These are phyloP conservation scores for Kernera saxatilis DNA, from an alignment of 345 rosid genomes.

Conservation along the genomic window DNA sequence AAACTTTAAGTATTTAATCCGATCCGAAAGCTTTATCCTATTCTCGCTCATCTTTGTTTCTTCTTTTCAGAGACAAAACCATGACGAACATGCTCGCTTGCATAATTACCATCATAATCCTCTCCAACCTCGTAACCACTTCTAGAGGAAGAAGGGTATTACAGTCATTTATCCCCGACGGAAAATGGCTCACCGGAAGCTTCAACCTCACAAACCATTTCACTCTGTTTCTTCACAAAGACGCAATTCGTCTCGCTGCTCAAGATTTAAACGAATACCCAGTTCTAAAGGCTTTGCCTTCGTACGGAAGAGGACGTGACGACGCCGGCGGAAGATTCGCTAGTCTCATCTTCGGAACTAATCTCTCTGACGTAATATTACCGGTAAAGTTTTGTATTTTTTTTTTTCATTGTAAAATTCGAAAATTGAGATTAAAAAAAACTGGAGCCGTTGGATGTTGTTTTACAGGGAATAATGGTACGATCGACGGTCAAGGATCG, in stretches of 20 bases:
- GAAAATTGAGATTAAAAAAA: neutral
- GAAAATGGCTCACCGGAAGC: slow-evolving; percentile 89
- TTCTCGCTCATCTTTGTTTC: neutral
- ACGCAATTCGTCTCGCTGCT: slow-evolving; percentile 77
- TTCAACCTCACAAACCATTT: slow-evolving; percentile 74
- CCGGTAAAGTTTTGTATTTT: slow-evolving; percentile 40
- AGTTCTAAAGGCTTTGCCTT: slow-evolving; percentile 65
- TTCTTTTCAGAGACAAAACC: neutral
- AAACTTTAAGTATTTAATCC: neutral
- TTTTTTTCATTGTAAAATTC: neutral
- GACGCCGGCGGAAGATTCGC: slow-evolving; percentile 76
- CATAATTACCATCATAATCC: slow-evolving; percentile 10
- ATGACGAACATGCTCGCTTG: slow-evolving; percentile 21
- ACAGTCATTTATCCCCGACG: slow-evolving; percentile 55
- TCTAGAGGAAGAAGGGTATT: neutral
- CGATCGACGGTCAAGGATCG: slow-evolving; percentile 88
- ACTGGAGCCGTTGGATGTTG: slow-evolving; percentile 15
- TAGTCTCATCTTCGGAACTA: slow-evolving; percentile 79
- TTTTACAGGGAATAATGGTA: slow-evolving; percentile 65
- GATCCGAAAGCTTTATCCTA: neutral
- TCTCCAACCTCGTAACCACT: neutral
- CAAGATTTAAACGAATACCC: slow-evolving; percentile 79
- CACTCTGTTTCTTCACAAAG: slow-evolving; percentile 79
- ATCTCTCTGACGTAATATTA: slow-evolving; percentile 77
- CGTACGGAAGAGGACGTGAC: slow-evolving; percentile 92